A percentile compares a stretch with the other conserved stretches of the same genome.
Conservation (phyloP, 75 land plant species). For the Sequoiadendron giganteum region DNA sequence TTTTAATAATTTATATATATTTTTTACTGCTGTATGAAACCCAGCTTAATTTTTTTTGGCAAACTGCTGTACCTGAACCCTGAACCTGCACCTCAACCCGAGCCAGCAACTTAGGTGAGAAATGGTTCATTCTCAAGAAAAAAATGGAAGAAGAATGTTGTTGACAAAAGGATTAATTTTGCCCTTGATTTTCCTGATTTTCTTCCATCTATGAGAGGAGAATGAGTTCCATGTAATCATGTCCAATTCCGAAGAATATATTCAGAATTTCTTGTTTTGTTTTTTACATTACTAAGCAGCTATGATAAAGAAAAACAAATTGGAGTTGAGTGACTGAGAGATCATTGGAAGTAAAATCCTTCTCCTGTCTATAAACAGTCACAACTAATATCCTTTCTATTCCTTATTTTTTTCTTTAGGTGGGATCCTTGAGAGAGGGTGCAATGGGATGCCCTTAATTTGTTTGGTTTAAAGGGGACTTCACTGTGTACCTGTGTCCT, state of each 20-base stretch:
- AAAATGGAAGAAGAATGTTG: background rate
- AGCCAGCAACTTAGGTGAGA: background rate
- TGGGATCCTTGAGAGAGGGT: background rate
- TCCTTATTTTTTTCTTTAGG: background rate
- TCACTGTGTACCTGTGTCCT: background rate
- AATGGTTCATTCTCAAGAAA: background rate
- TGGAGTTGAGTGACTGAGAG: background rate
- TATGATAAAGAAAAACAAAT: background rate
- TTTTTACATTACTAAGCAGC: background rate
- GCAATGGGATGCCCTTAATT: background rate
- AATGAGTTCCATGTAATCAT: background rate
- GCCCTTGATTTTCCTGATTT: background rate
- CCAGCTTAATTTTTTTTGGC: too few relatives aligned
- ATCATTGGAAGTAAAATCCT: background rate
- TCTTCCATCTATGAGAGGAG: background rate
- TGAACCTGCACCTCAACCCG: too few relatives aligned
- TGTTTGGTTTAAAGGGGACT: background rate
- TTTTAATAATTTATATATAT: too few relatives aligned
- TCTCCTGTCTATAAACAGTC: background rate
- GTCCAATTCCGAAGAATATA: background rate
- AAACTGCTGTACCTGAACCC: too few relatives aligned
- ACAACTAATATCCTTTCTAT: background rate
- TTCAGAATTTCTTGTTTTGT: background rate
- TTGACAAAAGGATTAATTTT: background rate
- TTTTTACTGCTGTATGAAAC: too few relatives aligned